Evolutionary conservation across 495 filamentous ascomycete genomes (phyloP).

Genomic region (Lophium mytilinum): DNA sequence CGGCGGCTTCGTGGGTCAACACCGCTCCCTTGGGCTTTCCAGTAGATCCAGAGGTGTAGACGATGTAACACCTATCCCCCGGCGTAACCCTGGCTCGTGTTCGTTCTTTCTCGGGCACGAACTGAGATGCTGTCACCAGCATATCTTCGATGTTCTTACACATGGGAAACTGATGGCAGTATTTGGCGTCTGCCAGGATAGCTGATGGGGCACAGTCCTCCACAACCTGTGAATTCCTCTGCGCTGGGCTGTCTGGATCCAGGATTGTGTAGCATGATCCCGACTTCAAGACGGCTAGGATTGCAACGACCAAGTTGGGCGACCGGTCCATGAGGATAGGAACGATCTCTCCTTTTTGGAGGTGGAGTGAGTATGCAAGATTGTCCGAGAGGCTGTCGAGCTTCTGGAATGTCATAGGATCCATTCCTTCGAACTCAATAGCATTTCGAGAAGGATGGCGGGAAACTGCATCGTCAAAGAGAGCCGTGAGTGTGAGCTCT

Average conservation of each 20-base stretch:
- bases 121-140: neutral
- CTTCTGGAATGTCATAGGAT: neutral
- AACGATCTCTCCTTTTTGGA: neutral
- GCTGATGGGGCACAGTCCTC: neutral
- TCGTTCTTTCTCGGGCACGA: neutral
- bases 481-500: too few species aligned
- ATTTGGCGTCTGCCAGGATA: neutral
- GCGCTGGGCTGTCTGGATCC: neutral
- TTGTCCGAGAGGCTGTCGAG: neutral
- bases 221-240: neutral
- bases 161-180: too few species aligned
- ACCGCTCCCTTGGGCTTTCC: constrained; percentile 18
- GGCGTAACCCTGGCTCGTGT: neutral
- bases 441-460: too few species aligned
- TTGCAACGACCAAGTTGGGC: neutral
- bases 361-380: neutral
- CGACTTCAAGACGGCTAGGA: constrained; percentile 1
- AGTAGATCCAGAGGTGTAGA: constrained; percentile 19
- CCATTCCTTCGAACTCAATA: too few species aligned
- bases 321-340: neutral
- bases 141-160: neutral
- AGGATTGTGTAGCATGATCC: constrained; percentile 1
- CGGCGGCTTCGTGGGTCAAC: constrained; percentile 10
- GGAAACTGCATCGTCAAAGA: too few species aligned
- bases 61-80: neutral